These are phyloP conservation scores for Pestalotiopsis sp. DNA, from an alignment of 2,329 filamentous ascomycete species.

Conservation along the genomic window DNA sequence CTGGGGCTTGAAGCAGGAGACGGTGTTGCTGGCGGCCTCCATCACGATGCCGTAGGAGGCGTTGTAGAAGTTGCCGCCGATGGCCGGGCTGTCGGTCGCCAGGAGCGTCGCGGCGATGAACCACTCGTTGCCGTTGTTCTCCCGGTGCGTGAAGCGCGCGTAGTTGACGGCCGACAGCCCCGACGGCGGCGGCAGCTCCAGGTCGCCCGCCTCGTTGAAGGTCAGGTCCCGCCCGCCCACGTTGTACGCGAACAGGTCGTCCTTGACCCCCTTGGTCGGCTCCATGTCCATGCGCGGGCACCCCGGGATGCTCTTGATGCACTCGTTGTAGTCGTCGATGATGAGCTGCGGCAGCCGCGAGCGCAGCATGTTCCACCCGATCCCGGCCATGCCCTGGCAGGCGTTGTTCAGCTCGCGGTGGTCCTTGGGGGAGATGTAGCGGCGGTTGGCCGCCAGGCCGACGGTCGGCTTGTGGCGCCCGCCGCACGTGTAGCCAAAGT, in stretches of 20 bases:
- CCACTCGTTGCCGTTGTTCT: constrained; percentile 21
- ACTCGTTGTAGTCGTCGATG: constrained; percentile 18
- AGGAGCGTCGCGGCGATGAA: constrained; percentile 15
- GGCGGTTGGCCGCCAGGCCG: constrained; percentile 4
- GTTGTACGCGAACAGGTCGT: constrained; percentile 16
- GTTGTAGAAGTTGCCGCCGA: constrained; percentile 21
- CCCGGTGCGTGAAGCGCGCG: constrained; percentile 18
- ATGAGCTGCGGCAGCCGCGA: constrained; percentile 19
- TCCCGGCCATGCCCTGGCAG: constrained; percentile 21
- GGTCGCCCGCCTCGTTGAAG: constrained; percentile 13
- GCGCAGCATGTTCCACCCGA: constrained; percentile 22
- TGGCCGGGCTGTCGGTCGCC: constrained; percentile 16
- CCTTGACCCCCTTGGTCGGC: background rate
- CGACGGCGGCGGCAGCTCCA: constrained; percentile 19
- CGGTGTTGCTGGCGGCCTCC: constrained; percentile 19
- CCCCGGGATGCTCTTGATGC: constrained; percentile 13
- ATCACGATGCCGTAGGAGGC: constrained; percentile 24
- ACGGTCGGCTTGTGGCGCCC: constrained; percentile 8
- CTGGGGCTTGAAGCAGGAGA: constrained; percentile 16
- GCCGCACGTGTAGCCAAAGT: constrained; percentile 22
- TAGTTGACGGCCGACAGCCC: constrained; percentile 18
- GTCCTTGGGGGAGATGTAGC: constrained; percentile 1
- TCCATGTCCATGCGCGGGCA: constrained; percentile 23
- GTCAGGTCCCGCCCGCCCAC: constrained; percentile 15
- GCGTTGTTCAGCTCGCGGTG: constrained; percentile 13